Percentiles rank a stretch among this genome's conserved stretches.
Evolutionary conservation across 2,329 filamentous ascomycete genomes (phyloP).

Genomic region (Tolypocladium guangdongense): DNA sequence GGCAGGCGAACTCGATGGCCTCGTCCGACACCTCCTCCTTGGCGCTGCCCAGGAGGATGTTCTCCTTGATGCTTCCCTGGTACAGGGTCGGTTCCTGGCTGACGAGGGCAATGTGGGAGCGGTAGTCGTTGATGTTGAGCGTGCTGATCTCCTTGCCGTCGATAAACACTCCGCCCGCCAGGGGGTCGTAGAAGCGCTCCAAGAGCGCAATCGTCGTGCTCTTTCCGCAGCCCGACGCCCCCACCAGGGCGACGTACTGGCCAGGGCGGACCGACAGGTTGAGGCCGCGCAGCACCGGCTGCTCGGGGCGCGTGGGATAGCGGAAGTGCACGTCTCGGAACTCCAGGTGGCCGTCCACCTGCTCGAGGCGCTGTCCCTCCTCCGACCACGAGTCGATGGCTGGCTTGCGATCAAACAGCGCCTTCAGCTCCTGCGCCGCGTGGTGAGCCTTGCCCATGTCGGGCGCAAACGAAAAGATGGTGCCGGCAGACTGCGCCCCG

Average conservation of each 20-base stretch:
- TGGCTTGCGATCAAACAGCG: slow-evolving; percentile 72
- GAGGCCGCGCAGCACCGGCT: slow-evolving; percentile 81
- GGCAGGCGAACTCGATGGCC: slow-evolving; percentile 66
- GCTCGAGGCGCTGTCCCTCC: slow-evolving; percentile 50
- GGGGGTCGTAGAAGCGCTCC: slow-evolving; percentile 89
- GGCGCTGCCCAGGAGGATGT: slow-evolving; percentile 70
- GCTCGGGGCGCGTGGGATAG: slow-evolving; percentile 83
- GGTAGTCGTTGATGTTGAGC: slow-evolving; percentile 79
- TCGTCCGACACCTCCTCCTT: slow-evolving; percentile 59
- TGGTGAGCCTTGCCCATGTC: slow-evolving; percentile 91
- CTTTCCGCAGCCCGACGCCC: slow-evolving; percentile 91
- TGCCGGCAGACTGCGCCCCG: slow-evolving; percentile 82
- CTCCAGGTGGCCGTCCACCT: slow-evolving; percentile 69
- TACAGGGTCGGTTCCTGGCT: slow-evolving; percentile 93
- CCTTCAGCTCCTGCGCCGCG: slow-evolving; percentile 70
- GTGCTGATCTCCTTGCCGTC: slow-evolving; percentile 74
- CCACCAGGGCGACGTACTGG: slow-evolving; percentile 81
- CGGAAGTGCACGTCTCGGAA: slow-evolving; percentile 91
- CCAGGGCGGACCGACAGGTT: slow-evolving; percentile 64
- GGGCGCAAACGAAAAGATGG: slow-evolving; percentile 79
- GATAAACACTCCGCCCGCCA: slow-evolving; percentile 67
- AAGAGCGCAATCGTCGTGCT: slow-evolving; percentile 84
- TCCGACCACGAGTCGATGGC: slow-evolving; percentile 71
- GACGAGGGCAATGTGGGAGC: slow-evolving; percentile 74
- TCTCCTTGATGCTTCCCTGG: slow-evolving; percentile 83